Percentiles rank a stretch among this genome's conserved stretches.
These are phyloP conservation scores for Spergularia marina DNA, from an alignment of 148 eudicot genomes.

Conservation along the genomic window DNA sequence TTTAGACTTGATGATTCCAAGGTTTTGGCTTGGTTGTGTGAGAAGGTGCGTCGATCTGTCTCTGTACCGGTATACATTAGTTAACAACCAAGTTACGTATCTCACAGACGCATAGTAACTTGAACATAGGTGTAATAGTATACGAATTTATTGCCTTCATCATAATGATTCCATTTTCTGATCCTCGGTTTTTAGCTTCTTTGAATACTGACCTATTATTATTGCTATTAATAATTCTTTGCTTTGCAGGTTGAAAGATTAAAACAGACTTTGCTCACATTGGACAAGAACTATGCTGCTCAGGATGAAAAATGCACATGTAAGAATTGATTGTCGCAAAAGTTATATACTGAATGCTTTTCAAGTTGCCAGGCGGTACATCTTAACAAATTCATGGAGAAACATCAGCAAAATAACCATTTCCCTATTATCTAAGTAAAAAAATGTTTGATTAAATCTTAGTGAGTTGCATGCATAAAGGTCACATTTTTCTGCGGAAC, in stretches of 20 bases:
- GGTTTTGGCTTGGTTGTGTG: conserved; percentile 77
- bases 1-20: conserved; percentile 88
- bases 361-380: neutral
- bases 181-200: too few species aligned
- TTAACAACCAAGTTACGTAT: neutral
- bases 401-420: conserved; percentile 2
- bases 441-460: neutral
- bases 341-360: neutral
- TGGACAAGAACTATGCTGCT: conserved; percentile 85
- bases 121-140: neutral
- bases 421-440: neutral
- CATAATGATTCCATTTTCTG: neutral
- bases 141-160: neutral
- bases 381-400: neutral
- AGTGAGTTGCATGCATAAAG: neutral
- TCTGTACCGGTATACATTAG: neutral
- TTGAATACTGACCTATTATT: neutral
- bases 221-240: neutral
- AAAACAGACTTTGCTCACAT: conserved; percentile 51
- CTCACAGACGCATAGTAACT: too few species aligned
- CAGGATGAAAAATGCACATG: conserved; percentile 79
- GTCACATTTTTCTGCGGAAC: neutral
- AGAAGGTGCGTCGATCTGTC: conserved; percentile 51
- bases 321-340: conserved; percentile 30
- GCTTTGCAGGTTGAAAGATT: conserved; percentile 53